These are phyloP conservation scores for Magnaporthiopsis rhizophila DNA, from an alignment of 2,329 filamentous ascomycete species.

Conservation along the genomic window DNA sequence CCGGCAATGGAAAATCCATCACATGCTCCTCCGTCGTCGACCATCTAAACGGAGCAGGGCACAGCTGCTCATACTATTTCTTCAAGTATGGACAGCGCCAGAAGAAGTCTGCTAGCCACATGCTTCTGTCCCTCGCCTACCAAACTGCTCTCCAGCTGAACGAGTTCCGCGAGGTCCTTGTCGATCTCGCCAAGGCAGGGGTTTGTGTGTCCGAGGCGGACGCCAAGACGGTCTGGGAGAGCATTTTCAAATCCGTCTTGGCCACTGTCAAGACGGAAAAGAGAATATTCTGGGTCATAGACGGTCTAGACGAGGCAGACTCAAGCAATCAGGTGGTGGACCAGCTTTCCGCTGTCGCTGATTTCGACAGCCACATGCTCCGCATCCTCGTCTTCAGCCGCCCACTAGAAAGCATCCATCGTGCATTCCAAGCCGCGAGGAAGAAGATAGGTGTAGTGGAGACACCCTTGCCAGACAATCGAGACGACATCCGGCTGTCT, in stretches of 20 bases:
- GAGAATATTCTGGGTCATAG: conserved; percentile 7
- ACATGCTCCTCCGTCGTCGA: not conserved
- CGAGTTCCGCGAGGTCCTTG: conserved; percentile 15
- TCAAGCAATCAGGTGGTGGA: not conserved
- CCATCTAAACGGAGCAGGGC: not conserved
- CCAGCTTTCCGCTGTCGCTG: not conserved
- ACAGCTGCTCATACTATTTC: conserved; percentile 16
- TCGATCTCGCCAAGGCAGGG: conserved; percentile 12
- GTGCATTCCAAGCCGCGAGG: not conserved
- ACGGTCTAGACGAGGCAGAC: conserved; percentile 14
- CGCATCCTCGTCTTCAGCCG: not conserved
- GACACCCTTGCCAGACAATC: not conserved
- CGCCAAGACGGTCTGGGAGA: not conserved
- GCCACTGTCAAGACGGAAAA: conserved; percentile 10
- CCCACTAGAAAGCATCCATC: not conserved
- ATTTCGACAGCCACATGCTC: not conserved
- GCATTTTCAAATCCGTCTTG: conserved; percentile 14
- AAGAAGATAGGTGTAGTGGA: not conserved
- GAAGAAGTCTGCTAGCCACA: conserved; percentile 14
- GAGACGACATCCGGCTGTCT: not conserved
- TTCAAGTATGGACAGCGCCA: conserved; percentile 17
- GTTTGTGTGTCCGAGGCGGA: conserved; percentile 8
- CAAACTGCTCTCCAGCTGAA: conserved; percentile 19
- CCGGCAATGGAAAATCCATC: not conserved
- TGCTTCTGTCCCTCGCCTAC: conserved; percentile 23